Evolutionary conservation across 106 monocot species (phyloP).

Genomic region (Acorus gramineus): DNA sequence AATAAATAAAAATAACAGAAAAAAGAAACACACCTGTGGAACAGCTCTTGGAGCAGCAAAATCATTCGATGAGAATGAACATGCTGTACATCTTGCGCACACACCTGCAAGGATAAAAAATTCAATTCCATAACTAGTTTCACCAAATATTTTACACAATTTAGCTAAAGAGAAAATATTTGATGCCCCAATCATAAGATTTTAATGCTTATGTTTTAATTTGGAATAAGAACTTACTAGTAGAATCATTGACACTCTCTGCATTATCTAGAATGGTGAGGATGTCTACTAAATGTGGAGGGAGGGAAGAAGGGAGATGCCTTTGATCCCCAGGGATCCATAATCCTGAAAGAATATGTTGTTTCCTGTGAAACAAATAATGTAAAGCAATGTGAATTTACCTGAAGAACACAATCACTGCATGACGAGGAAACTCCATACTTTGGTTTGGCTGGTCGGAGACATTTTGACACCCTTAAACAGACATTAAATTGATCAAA

Average conservation of each 20-base stretch:
- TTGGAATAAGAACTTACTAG: constrained; percentile 31
- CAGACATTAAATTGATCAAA: too few relatives aligned
- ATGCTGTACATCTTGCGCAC: constrained; percentile 39
- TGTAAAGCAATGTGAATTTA: not conserved
- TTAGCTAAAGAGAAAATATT: too few relatives aligned
- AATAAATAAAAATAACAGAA: not conserved
- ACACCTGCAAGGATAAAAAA: constrained; percentile 33
- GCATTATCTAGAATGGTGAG: constrained; percentile 43
- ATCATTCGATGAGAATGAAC: constrained; percentile 36
- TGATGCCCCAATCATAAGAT: too few relatives aligned
- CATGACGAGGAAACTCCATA: not conserved
- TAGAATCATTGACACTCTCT: constrained; percentile 52
- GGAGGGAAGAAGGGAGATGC: constrained; percentile 66
- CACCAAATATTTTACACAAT: too few relatives aligned
- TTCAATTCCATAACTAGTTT: not conserved
- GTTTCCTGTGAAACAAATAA: not conserved
- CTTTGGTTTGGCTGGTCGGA: too few relatives aligned
- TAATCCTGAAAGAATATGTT: constrained; percentile 39
- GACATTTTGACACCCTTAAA: too few relatives aligned
- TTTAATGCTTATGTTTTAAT: too few relatives aligned
- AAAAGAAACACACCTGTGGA: constrained; percentile 50
- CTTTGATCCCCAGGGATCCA: constrained; percentile 62
- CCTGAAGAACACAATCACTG: not conserved
- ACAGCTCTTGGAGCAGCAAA: constrained; percentile 34
- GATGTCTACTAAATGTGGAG: constrained; percentile 77